phyloP scores from a whole-genome alignment of 2,329 filamentous ascomycete species.

The Diaporthe humulicola region DNA sequence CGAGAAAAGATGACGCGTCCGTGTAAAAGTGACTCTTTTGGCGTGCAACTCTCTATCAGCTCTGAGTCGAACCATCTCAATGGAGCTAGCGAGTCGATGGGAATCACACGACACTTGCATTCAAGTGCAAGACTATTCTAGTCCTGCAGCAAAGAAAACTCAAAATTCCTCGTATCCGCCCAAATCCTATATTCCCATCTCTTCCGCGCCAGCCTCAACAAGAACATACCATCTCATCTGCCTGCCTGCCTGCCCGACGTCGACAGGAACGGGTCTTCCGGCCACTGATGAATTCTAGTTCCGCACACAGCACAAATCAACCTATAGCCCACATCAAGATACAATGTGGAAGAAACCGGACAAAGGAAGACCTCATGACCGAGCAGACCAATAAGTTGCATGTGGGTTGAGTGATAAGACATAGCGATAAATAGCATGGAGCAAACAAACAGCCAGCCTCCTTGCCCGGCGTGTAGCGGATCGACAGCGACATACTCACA shows the following conservation, averaged over 20 bases:
- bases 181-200: constrained; percentile 1
- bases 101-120: background rate
- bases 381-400: background rate
- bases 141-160: constrained; percentile 3
- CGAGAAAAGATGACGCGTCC: background rate
- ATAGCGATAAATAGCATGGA: background rate
- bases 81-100: background rate
- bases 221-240: background rate
- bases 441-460: background rate
- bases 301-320: background rate
- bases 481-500: background rate
- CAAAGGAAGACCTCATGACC: background rate
- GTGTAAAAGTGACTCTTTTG: background rate
- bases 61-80: background rate
- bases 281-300: background rate
- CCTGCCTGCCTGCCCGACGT: background rate
- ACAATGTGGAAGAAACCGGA: background rate
- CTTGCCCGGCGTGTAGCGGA: constrained; percentile 10
- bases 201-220: background rate
- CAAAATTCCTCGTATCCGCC: constrained; percentile 5
- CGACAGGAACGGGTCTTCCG: background rate
- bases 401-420: background rate
- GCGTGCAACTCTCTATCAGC: background rate
- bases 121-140: background rate
- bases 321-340: background rate